phyloP scores from a whole-genome alignment of 345 rosid genomes.

The Camelina laxa region DNA sequence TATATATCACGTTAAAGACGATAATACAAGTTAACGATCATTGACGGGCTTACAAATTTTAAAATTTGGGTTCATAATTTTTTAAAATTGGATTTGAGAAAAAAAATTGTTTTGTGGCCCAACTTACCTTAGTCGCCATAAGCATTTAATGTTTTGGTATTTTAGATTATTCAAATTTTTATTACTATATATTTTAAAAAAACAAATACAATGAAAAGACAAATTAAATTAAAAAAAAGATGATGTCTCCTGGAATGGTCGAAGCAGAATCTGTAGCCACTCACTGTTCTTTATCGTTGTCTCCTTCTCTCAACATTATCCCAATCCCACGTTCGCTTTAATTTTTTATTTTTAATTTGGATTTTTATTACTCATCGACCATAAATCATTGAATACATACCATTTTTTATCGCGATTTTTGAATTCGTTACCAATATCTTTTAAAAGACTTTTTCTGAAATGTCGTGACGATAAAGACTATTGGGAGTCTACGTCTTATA shows the following conservation, averaged over 20 bases:
- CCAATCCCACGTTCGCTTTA: slow-evolving; percentile 36
- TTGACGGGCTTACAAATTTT: too few species aligned
- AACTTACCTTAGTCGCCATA: too few species aligned
- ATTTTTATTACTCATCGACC: not conserved
- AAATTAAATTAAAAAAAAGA: slow-evolving; percentile 29
- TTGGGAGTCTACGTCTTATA: slow-evolving; percentile 11
- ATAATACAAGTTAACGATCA: too few species aligned
- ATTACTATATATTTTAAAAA: too few species aligned
- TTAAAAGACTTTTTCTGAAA: slow-evolving; percentile 10
- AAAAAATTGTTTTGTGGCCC: too few species aligned
- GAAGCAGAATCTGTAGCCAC: slow-evolving; percentile 42
- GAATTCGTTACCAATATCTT: not conserved
- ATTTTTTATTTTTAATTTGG: not conserved
- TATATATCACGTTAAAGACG: too few species aligned
- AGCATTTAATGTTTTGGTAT: too few species aligned
- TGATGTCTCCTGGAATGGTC: slow-evolving; percentile 44
- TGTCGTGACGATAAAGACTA: slow-evolving; percentile 16
- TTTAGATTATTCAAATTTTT: too few species aligned
- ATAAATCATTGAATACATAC: not conserved
- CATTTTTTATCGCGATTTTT: slow-evolving; percentile 12
- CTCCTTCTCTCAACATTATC: slow-evolving; percentile 39
- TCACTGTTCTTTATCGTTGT: slow-evolving; percentile 43
- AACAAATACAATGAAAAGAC: too few species aligned
- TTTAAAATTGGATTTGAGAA: too few species aligned
- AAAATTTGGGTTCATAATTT: too few species aligned